A percentile compares a stretch with the other conserved stretches of the same genome.
phyloP scores from a whole-genome alignment of 495 filamentous ascomycete species.

The Beverwykella pulmonaria region DNA sequence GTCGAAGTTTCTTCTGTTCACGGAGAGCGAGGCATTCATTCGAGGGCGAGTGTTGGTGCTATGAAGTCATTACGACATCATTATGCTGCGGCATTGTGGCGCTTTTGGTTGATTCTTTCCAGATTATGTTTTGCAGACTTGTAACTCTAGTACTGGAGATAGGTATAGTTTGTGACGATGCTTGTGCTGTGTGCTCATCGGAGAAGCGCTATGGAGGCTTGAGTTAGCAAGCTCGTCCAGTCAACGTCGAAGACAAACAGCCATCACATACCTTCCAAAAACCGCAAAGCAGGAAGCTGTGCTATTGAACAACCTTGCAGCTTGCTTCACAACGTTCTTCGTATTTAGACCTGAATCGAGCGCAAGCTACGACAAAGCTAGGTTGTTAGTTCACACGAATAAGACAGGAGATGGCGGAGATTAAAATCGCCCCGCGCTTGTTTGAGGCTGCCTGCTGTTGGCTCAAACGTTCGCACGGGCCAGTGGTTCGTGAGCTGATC shows the following conservation, averaged over 20 bases:
- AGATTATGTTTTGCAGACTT: constrained; percentile 30
- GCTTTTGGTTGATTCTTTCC: constrained; percentile 24
- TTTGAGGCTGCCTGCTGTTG: no score
- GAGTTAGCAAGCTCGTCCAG: constrained; percentile 11
- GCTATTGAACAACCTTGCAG: background rate
- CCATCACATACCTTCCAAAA: constrained; percentile 31
- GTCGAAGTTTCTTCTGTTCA: constrained; percentile 8
- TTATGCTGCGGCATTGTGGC: constrained; percentile 37
- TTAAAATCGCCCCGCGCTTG: no score
- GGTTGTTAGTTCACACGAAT: no score
- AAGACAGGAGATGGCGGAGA: no score
- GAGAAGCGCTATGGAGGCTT: constrained; percentile 9
- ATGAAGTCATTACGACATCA: constrained; percentile 35
- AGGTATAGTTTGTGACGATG: constrained; percentile 24
- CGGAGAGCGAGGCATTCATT: constrained; percentile 6
- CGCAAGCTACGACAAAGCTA: no score
- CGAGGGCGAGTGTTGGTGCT: constrained; percentile 8
- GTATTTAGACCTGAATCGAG: no score
- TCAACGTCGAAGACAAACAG: constrained; percentile 17
- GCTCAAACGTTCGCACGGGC: constrained; percentile 31
- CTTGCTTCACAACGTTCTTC: constrained; percentile 13
- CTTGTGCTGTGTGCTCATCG: constrained; percentile 25
- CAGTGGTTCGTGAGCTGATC: constrained; percentile 36
- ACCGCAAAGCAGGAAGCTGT: constrained; percentile 2
- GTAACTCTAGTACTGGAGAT: constrained; percentile 20